These are phyloP conservation scores for Lonicera japonica DNA, from an alignment of 129 eudicot species.

Conservation along the genomic window DNA sequence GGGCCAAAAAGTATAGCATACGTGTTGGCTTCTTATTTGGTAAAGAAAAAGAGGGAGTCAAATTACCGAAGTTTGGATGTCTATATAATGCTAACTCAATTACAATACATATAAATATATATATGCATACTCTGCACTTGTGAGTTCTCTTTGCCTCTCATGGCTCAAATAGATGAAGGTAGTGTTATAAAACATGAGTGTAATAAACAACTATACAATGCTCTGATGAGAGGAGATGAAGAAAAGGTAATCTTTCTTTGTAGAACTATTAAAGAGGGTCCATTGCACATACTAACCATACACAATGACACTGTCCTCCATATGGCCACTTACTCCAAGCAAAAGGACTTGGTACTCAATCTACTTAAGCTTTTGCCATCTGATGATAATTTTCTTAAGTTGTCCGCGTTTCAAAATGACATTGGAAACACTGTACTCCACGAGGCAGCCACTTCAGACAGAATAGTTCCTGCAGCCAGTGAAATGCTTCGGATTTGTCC, in stretches of 20 bases:
- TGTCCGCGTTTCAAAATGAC: slow-evolving; percentile 15
- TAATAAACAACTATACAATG: slow-evolving; percentile 11
- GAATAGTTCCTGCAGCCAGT: slow-evolving; percentile 7
- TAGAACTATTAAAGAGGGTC: neutral
- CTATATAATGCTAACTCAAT: too few relatives aligned
- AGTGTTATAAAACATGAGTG: neutral
- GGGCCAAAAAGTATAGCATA: too few relatives aligned
- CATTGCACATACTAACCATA: slow-evolving; percentile 15
- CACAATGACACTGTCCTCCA: slow-evolving; percentile 22
- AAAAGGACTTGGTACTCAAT: neutral
- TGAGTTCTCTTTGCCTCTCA: neutral
- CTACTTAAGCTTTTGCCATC: neutral
- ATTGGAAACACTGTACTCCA: slow-evolving; percentile 22
- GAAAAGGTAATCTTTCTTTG: slow-evolving; percentile 11
- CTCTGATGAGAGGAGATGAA: slow-evolving; percentile 15
- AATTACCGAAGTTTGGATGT: too few relatives aligned
- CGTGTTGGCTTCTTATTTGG: too few relatives aligned
- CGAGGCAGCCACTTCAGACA: slow-evolving; percentile 18
- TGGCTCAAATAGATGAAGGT: slow-evolving; percentile 1
- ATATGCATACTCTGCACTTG: too few relatives aligned
- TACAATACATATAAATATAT: too few relatives aligned
- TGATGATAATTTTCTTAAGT: too few relatives aligned
- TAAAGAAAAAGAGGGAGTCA: too few relatives aligned
- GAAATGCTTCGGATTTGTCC: slow-evolving; percentile 20
- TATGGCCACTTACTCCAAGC: slow-evolving; percentile 19